Evolutionary conservation across 768 basidiomycete species (phyloP), one percentile per base, ranked within the genome.

Genomic region (Mycena galericulata): DNA sequence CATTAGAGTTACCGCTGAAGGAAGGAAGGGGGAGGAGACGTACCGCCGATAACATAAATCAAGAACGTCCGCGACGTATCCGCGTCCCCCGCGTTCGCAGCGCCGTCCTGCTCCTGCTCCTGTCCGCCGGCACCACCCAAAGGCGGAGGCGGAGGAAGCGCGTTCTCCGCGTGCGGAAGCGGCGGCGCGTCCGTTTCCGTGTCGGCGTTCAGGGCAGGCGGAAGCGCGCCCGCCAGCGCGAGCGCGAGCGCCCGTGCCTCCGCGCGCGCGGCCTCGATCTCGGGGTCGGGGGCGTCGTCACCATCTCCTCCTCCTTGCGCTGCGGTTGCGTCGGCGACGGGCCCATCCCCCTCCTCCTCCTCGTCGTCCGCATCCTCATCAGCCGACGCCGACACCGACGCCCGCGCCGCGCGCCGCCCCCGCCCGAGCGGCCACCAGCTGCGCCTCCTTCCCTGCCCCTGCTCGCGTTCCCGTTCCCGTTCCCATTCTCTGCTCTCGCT

Each of bases 11-110:
- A n/a, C n/a, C n/a, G n/a, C n/a, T n/a, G n/a, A n/a, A 67, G 20
- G 67, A 59, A 45, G 10, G 65, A 43, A 55, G 63, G 51, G 22
- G 45, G 12, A 50, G 29, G 11, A 20, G 11, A 78, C 86, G 55
- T 68, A 89, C 92, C 92, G 56, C 93, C 93, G 76, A 95, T 93
- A 67, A 97, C 95, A 80, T 95, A 96, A 63, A 97, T 95, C 78
- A 96, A 83, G 80, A 96, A 96, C 20, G 94, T 96, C 70, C 94
- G 80, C 49, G 89, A 89, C 9, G 67, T 20, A 24, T 74, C 74
- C 71, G 38, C 68, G 72, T 55, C 40, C 46, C 18, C 27, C n/a
- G n/a, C n/a, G n/a, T n/a, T n/a, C n/a, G n/a, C n/a, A n/a, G 30
- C 18, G 27, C 17, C 14, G 27, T 27, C 32, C 32, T 49, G n/a